Base-by-base conservation (phyloP, 176 grass and related monocot genomes). In the Carex kokanica region DNA sequence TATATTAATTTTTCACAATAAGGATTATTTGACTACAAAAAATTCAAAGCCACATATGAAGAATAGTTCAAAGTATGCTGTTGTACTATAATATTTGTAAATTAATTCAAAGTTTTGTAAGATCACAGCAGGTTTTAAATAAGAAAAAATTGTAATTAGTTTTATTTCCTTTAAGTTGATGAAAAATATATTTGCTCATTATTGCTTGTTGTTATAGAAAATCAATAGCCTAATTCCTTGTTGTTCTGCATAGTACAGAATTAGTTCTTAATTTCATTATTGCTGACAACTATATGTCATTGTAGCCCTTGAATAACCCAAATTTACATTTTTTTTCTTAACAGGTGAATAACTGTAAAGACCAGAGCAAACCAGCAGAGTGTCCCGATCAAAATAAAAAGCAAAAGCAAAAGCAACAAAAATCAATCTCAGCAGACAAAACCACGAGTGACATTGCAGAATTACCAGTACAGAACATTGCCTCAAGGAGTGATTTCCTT, bases 401-500 rank as follows among this genome's bases (percentile, higher is more conserved):
- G 15, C 59, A 82, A 25, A 23, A 16, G 15, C 59, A 82, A 54
- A 10, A 62, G 32, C 61, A 52, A 47, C 61, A 16, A 5, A 29
- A 34, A 34, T 18, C 61, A 8, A 23, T 24, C 15, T 82, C 60
- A 67, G 21, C 47, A 55, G 55, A 8, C 2, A 78, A 31, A 55
- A 53, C 17, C 2, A 32, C 4, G 3, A 81, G 18, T 81, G 78
- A 61, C 11, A 40, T 12, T 18, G 16, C 80, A 36, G 54, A 16
- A 82, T 29, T 65, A 82, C 31, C 66, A 54, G 83, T 78, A 9
- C 69, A 85, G 8, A 32, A 62, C 68, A 27, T 40, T 4, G 12
- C 32, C 12, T 85, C 32, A 25, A 51, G 8, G 54, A 23, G 34
- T 32, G 18, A 29, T 51, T 1, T 45, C 9, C 20, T 41, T 68